phyloP scores from a whole-genome alignment of 345 rosid species.

The Carallia pectinifolia region DNA sequence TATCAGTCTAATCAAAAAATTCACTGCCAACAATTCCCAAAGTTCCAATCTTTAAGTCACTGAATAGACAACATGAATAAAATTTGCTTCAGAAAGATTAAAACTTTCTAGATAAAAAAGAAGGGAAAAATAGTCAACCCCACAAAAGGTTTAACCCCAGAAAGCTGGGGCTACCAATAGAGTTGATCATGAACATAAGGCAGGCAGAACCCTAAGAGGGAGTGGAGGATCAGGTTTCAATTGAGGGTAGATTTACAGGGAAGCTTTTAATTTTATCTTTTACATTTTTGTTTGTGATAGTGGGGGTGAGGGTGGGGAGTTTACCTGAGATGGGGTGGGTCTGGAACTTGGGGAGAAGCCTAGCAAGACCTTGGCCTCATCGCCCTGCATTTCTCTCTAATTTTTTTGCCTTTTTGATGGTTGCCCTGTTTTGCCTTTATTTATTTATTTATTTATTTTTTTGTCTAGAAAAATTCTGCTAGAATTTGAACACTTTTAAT shows the following conservation, averaged over 20 bases:
- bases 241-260: too few relatives aligned
- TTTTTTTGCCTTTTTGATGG: background rate
- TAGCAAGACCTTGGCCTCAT: conserved; percentile 70
- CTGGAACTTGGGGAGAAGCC: conserved; percentile 70
- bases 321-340: conserved; percentile 65
- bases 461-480: background rate
- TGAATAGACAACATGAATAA: background rate
- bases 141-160: background rate
- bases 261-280: too few relatives aligned
- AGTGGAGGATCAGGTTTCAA: too few relatives aligned
- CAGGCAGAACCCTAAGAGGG: background rate
- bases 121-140: background rate
- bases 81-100: background rate
- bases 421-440: too few relatives aligned
- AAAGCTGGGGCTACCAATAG: background rate
- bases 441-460: background rate
- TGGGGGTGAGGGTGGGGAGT: too few relatives aligned
- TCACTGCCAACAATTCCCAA: background rate
- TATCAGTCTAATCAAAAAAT: background rate
- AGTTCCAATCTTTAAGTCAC: background rate
- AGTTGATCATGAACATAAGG: conserved; percentile 1
- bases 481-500: too few relatives aligned
- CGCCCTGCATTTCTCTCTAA: conserved; percentile 54
- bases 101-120: background rate
- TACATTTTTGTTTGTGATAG: too few relatives aligned